These are phyloP conservation scores for Knoxdaviesia capensis DNA, from an alignment of 2,329 filamentous ascomycete species.

Conservation along the genomic window DNA sequence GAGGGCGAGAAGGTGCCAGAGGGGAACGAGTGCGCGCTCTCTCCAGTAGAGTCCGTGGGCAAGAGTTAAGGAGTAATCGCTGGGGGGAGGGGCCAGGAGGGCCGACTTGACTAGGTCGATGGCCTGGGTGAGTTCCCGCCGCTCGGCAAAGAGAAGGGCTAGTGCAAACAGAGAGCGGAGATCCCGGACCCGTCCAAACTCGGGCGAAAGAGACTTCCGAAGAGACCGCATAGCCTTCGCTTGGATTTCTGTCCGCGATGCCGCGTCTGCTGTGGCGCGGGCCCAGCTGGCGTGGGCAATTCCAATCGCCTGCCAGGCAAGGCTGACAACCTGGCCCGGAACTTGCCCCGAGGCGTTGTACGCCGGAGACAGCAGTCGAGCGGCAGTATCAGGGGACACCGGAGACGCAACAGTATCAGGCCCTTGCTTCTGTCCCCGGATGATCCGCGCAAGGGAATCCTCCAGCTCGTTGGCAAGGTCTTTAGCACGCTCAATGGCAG, in stretches of 20 bases:
- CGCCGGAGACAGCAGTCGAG: no score
- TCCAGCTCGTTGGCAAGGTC: constrained; percentile 52
- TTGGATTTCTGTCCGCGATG: constrained; percentile 52
- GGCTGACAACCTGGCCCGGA: constrained; percentile 39
- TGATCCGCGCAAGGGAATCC: constrained; percentile 44
- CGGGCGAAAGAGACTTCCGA: constrained; percentile 49
- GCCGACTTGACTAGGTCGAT: constrained; percentile 68
- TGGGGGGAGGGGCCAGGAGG: constrained; percentile 37
- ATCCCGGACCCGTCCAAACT: constrained; percentile 44
- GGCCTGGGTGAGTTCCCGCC: constrained; percentile 57
- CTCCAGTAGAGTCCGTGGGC: constrained; percentile 33
- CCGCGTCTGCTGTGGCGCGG: constrained; percentile 55
- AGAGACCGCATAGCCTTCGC: constrained; percentile 58
- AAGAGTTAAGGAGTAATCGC: constrained; percentile 21
- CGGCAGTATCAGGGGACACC: no score
- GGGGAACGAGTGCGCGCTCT: constrained; percentile 47
- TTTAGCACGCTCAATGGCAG: constrained; percentile 61
- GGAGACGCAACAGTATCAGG: no score
- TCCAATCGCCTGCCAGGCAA: constrained; percentile 69
- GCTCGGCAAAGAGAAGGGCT: constrained; percentile 71
- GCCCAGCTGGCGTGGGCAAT: constrained; percentile 78
- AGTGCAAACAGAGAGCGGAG: constrained; percentile 64
- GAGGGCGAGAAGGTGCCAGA: constrained; percentile 83
- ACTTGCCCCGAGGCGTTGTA: constrained; percentile 15
- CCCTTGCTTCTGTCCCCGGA: no score